Evolutionary conservation across 169 alveolate species (phyloP), one percentile per base, ranked within the genome.

Genomic region (Eimeria sp.): DNA sequence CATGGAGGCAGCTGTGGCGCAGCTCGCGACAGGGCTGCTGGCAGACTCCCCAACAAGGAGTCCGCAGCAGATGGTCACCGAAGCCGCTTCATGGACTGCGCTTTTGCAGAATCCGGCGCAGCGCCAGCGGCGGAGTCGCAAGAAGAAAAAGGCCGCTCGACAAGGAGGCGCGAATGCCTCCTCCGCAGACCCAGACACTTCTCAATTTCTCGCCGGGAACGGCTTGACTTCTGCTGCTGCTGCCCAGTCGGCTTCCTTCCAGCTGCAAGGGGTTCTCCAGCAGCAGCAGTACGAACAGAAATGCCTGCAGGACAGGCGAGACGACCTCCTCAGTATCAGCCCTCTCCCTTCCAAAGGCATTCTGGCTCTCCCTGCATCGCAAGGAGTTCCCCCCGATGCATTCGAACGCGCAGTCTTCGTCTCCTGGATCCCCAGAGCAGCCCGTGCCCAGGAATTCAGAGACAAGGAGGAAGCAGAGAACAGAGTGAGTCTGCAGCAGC

Each of bases 391-490:
- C 11, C 89, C 61, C n/a, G 89, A 80, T 22, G 89, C 89, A 10
- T 80, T 80, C 49, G 89, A 91, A 30, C 65, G 95, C 43, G 49
- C 95, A 9, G 95, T 91, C n/a, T 91, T 91, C 57, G 82, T 91
- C 90, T 73, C 90, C 65, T 91, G 95, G 95, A 76, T 91, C 5
- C 95, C 95, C 51, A 30, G 95, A 57, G 95, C 82, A 20, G 95
- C 95, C 18, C 89, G 95, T 3, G 95, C 95, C 25, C 90, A 91
- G 14, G 90, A 73, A 43, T 67, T 20, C 70, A 18, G 65, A 30
- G 90, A 76, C 76, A 91, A 91, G 90, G 90, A 54, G 34, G 82
- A 22, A 57, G 86, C 86, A 67, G 95, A 91, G 51, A 49, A 76
- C 57, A 83, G 67, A 57, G 95, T 91, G 75, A 54, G 89, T 0